These are phyloP conservation scores for Chaetothyriales sp. DNA, from an alignment of 2,329 filamentous ascomycete genomes.

Conservation along the genomic window DNA sequence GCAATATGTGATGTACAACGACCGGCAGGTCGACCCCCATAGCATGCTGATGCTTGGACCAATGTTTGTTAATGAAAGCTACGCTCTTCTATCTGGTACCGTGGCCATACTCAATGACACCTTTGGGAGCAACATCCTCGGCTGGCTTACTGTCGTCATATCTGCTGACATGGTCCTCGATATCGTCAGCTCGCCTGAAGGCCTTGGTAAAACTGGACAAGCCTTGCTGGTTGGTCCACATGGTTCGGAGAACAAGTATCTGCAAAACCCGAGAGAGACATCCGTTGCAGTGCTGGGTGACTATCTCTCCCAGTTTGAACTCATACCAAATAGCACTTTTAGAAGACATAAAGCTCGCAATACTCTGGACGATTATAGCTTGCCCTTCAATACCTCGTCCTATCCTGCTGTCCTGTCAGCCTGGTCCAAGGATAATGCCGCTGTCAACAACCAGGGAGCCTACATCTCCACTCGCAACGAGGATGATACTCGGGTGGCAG, in stretches of 20 bases:
- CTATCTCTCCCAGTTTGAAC: conserved; percentile 12
- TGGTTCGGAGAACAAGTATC: conserved; percentile 51
- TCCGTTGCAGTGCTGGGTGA: conserved; percentile 26
- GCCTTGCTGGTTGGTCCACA: conserved; percentile 56
- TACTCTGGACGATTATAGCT: conserved; percentile 21
- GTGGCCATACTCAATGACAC: conserved; percentile 62
- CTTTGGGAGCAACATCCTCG: conserved; percentile 50
- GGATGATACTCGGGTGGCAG: conserved; percentile 50
- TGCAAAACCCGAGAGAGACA: conserved; percentile 17
- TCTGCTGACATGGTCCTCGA: conserved; percentile 49
- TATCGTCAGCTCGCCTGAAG: conserved; percentile 50
- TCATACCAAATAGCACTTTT: conserved; percentile 11
- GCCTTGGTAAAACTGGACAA: conserved; percentile 53
- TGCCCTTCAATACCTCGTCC: conserved; percentile 41
- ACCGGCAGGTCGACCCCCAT: conserved; percentile 19
- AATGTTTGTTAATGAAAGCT: conserved; percentile 53
- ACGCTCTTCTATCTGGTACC: conserved; percentile 66
- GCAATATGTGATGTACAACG: conserved; percentile 28
- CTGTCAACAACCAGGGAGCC: conserved; percentile 53
- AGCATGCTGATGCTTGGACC: conserved; percentile 62
- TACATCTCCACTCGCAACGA: conserved; percentile 59
- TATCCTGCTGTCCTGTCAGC: conserved; percentile 51
- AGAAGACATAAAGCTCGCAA: conserved; percentile 11
- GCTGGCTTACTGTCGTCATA: conserved; percentile 70
- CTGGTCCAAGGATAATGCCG: conserved; percentile 37